phyloP scores from a whole-genome alignment of 1,284 basidiomycete genomes.

The Naganishia albida region DNA sequence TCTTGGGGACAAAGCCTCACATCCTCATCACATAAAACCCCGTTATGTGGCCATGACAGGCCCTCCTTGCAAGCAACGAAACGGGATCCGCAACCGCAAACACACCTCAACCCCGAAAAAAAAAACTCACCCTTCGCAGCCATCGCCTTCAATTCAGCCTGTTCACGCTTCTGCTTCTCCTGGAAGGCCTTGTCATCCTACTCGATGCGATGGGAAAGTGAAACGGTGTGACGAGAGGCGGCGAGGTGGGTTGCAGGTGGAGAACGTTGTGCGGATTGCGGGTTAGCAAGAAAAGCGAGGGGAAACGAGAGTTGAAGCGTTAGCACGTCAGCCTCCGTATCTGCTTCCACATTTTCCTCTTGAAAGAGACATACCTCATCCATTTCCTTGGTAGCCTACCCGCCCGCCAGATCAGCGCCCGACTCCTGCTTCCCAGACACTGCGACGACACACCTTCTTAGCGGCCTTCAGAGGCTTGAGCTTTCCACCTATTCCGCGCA shows the following conservation, averaged over 20 bases:
- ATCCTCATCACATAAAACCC: no score
- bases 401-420: neutral
- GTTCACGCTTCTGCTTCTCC: constrained; percentile 25
- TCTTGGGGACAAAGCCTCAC: no score
- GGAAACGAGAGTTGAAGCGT: neutral
- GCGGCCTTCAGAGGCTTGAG: constrained; percentile 32
- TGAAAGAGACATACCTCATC: constrained; percentile 22
- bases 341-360: neutral
- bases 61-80: no score
- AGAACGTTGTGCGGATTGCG: neutral
- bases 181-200: constrained; percentile 32
- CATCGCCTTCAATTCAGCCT: constrained; percentile 28
- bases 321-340: neutral
- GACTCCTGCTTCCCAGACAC: no score
- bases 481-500: constrained; percentile 25
- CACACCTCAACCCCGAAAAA: neutral
- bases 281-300: neutral
- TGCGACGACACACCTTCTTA: constrained; percentile 17
- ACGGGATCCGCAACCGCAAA: neutral
- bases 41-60: no score
- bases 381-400: constrained; percentile 17
- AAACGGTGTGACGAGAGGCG: neutral
- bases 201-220: neutral
- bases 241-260: neutral
- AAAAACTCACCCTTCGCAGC: constrained; percentile 30